Percentiles rank a stretch among this genome's conserved stretches.
phyloP scores from a whole-genome alignment of 441 rosid genomes.

The Eutrema salsugineum region DNA sequence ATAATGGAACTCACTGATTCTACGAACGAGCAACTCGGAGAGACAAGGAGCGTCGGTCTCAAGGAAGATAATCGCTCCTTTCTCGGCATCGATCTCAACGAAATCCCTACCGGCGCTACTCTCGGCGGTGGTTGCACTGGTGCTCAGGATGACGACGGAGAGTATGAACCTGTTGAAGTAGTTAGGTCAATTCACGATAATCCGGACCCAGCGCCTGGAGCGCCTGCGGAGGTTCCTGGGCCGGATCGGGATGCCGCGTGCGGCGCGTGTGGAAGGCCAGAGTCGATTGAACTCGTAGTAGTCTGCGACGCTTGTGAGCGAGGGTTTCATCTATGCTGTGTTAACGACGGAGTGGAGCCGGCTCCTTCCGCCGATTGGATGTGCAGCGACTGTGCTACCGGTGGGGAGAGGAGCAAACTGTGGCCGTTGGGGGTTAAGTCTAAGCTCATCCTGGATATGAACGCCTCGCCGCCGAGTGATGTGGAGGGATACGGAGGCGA shows the following conservation, averaged over 20 bases:
- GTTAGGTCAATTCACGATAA: slow-evolving; percentile 57
- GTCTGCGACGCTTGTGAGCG: slow-evolving; percentile 93
- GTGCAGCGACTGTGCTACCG: slow-evolving; percentile 52
- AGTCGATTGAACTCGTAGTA: slow-evolving; percentile 43
- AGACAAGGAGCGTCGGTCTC: slow-evolving; percentile 6
- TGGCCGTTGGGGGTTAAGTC: slow-evolving; percentile 87
- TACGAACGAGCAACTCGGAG: slow-evolving; percentile 22
- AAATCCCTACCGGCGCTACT: slow-evolving; percentile 62
- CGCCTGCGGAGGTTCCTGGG: slow-evolving; percentile 37
- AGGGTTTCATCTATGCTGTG: slow-evolving; percentile 62
- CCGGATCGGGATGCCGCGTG: slow-evolving; percentile 38
- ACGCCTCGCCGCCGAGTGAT: slow-evolving; percentile 87
- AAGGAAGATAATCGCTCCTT: slow-evolving; percentile 47
- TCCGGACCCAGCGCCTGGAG: slow-evolving; percentile 50
- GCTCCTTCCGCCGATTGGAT: slow-evolving; percentile 59
- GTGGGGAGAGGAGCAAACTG: slow-evolving; percentile 61
- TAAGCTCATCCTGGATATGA: slow-evolving; percentile 72
- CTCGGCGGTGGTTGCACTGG: slow-evolving; percentile 30
- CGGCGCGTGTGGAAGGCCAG: slow-evolving; percentile 58
- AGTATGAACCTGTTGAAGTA: slow-evolving; percentile 46
- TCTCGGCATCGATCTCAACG: slow-evolving; percentile 87
- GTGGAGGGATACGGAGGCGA: slow-evolving; percentile 52
- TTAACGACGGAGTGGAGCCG: slow-evolving; percentile 30
- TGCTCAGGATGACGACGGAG: slow-evolving; percentile 22
- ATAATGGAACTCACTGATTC: slow-evolving; percentile 63